phyloP scores from a whole-genome alignment of 257 asterid genomes.

The Solanum infundibuliforme region DNA sequence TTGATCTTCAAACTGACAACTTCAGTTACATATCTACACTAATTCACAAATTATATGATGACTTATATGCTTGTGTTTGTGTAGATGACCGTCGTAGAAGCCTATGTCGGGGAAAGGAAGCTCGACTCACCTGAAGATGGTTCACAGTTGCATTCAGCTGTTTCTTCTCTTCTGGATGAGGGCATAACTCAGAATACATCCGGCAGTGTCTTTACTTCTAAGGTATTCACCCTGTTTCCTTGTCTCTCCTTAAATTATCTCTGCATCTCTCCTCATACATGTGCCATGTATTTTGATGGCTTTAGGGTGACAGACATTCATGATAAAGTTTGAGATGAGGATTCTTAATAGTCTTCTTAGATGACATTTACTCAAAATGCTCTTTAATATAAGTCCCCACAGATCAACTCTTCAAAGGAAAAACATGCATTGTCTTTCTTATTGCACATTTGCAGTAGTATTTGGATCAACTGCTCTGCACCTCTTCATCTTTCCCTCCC shows the following conservation, averaged over 20 bases:
- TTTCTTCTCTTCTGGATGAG: constrained; percentile 75
- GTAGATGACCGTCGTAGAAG: constrained; percentile 94
- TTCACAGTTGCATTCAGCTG: constrained; percentile 36
- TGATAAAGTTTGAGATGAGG: neutral
- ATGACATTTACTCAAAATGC: neutral
- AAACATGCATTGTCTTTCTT: neutral
- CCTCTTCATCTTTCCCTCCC: neutral
- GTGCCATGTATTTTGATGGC: neutral
- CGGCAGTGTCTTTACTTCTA: constrained; percentile 73
- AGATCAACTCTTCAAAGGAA: neutral
- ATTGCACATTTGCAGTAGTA: neutral
- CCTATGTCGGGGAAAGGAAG: constrained; percentile 53
- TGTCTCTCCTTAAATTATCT: neutral
- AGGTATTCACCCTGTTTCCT: constrained; percentile 33
- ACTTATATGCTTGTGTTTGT: neutral
- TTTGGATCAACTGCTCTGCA: neutral
- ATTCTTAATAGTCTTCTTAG: neutral
- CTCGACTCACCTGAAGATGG: constrained; percentile 67
- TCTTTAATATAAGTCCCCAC: neutral
- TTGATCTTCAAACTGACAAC: constrained; percentile 5
- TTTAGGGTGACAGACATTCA: neutral
- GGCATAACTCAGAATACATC: constrained; percentile 79
- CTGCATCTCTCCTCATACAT: neutral
- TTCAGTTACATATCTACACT: neutral
- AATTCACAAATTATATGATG: constrained; percentile 1